Evolutionary conservation across 2,329 filamentous ascomycete species (phyloP).

Genomic region (Ophiostoma fasciatum): DNA sequence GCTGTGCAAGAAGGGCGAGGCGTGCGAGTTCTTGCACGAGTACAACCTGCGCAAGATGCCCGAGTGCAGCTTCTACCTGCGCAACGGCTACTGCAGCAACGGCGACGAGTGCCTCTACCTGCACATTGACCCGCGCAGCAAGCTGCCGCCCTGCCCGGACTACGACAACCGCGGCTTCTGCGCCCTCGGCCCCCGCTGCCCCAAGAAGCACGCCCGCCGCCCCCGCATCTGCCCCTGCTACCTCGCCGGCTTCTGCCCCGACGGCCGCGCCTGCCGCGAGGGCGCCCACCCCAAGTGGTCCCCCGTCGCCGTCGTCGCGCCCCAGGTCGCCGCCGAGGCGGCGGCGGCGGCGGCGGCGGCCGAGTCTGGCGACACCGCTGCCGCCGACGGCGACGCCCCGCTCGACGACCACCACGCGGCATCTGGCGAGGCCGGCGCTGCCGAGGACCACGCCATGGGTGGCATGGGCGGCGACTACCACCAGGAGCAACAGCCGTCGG

Average conservation of each 20-base stretch:
- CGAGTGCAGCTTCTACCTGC: constrained; percentile 91
- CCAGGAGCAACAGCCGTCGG: background rate
- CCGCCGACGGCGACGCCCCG: background rate
- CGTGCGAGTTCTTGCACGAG: constrained; percentile 96
- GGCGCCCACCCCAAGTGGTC: constrained; percentile 71
- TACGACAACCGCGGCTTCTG: constrained; percentile 95
- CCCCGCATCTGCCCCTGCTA: constrained; percentile 65
- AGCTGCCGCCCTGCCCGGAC: constrained; percentile 69
- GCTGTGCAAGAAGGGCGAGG: constrained; percentile 92
- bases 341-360: constrained; percentile 5
- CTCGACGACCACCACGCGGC: constrained; percentile 1
- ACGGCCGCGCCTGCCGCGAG: constrained; percentile 57
- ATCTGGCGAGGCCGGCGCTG: background rate
- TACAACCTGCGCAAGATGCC: constrained; percentile 98
- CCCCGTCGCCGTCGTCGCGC: constrained; percentile 36
- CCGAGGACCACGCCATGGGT: constrained; percentile 5
- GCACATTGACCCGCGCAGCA: constrained; percentile 71
- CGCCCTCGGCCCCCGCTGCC: constrained; percentile 72
- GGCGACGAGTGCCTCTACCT: constrained; percentile 93
- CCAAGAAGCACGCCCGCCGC: constrained; percentile 76
- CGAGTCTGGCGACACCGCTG: background rate
- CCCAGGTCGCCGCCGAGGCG: constrained; percentile 6
- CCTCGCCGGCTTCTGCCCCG: constrained; percentile 86
- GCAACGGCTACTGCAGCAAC: constrained; percentile 89
- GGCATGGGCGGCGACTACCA: background rate